Evolutionary conservation across 371 early-diverging fungal genomes (phyloP).

Genomic region (Thermomucor indicae-seudaticae): DNA sequence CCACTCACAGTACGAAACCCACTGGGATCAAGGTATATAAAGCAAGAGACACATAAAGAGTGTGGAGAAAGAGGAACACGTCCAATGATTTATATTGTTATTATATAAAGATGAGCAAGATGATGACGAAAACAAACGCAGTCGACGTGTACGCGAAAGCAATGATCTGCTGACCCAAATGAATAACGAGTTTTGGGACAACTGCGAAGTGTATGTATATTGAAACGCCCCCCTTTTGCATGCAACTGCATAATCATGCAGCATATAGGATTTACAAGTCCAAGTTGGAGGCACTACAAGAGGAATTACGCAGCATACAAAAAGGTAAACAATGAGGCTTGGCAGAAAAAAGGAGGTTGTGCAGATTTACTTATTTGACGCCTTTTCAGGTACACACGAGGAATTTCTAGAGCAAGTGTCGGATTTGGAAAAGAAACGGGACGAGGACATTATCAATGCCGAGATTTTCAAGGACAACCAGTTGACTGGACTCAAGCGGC

Average conservation of each 20-base stretch:
- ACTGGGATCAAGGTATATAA: constrained; percentile 19
- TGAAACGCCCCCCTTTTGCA: background rate
- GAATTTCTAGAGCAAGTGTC: constrained; percentile 33
- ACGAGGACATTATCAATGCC: constrained; percentile 29
- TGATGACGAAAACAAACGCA: constrained; percentile 13
- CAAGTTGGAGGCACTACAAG: constrained; percentile 22
- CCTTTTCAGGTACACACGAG: constrained; percentile 32
- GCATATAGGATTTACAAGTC: constrained; percentile 21
- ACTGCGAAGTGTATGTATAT: constrained; percentile 36
- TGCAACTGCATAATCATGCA: too few species aligned
- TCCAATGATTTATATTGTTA: background rate
- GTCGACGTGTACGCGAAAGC: constrained; percentile 29
- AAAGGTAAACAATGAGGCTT: constrained; percentile 14
- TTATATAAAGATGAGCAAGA: constrained; percentile 1
- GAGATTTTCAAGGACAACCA: constrained; percentile 31
- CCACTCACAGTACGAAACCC: constrained; percentile 8
- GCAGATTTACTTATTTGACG: background rate
- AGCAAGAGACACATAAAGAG: too few species aligned
- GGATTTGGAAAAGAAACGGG: constrained; percentile 35
- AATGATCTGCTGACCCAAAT: constrained; percentile 44
- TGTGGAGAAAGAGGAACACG: too few species aligned
- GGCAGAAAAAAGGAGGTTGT: background rate
- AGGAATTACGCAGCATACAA: constrained; percentile 29
- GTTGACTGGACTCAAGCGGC: constrained; percentile 23
- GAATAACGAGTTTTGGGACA: constrained; percentile 47